Conservation (phyloP, 139 green algal genomes). For the Coelastrella sp. region DNA sequence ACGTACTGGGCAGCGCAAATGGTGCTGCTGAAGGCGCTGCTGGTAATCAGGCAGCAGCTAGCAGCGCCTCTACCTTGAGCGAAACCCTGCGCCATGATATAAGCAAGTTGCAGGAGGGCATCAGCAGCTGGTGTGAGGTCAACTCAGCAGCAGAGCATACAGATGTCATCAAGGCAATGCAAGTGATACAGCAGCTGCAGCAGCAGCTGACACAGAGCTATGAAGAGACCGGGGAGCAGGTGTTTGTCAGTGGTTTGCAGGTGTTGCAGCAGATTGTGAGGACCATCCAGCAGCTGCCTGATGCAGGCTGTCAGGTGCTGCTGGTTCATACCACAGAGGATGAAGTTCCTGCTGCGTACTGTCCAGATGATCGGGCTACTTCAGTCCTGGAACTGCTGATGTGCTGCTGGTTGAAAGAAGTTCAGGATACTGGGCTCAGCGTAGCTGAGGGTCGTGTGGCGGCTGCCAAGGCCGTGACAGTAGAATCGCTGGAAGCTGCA, state of each 20-base stretch:
- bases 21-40: too few relatives aligned
- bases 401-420: not conserved
- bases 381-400: not conserved
- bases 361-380: not conserved
- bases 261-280: not conserved
- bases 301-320: not conserved
- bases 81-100: not conserved
- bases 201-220: not conserved
- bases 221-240: not conserved
- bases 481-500: not conserved
- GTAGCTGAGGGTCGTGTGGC: not conserved
- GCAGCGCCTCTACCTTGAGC: too few relatives aligned
- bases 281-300: not conserved
- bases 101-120: not conserved
- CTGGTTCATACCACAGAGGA: too few relatives aligned
- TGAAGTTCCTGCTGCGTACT: not conserved
- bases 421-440: not conserved
- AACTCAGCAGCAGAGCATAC: not conserved
- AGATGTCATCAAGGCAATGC: not conserved
- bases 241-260: not conserved
- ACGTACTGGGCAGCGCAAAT: too few relatives aligned
- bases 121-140: not conserved
- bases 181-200: not conserved
- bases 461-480: not conserved
- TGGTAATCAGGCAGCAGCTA: not conserved